Conservation (phyloP, 352 stramenopile species). For the Phytophthora niederhauseri region DNA sequence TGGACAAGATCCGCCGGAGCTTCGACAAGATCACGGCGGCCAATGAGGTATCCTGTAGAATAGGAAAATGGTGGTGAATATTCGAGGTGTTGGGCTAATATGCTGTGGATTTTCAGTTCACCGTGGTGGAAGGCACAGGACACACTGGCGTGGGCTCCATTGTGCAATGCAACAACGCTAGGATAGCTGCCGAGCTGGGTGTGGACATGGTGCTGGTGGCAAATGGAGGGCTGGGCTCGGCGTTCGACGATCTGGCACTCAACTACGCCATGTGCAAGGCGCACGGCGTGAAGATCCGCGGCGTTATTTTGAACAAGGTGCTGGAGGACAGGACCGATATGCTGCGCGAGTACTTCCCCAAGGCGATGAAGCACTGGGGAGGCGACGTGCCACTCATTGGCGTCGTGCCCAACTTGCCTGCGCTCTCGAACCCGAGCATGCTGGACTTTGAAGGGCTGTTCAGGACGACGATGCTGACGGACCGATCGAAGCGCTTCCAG, state of each 20-base stretch:
- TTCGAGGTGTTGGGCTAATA: not conserved
- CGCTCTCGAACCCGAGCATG: conserved; percentile 84
- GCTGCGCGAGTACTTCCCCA: conserved; percentile 88
- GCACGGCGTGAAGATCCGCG: conserved; percentile 93
- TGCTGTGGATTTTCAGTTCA: conserved; percentile 51
- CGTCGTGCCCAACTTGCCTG: conserved; percentile 81
- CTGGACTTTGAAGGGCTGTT: conserved; percentile 92
- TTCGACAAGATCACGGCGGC: conserved; percentile 64
- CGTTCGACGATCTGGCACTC: conserved; percentile 94
- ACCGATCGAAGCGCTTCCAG: conserved; percentile 62
- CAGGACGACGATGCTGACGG: conserved; percentile 65
- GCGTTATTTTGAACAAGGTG: conserved; percentile 98
- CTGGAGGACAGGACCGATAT: conserved; percentile 80
- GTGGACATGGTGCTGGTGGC: conserved; percentile 96
- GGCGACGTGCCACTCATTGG: conserved; percentile 76
- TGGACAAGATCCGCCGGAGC: conserved; percentile 70
- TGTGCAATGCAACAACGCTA: conserved; percentile 96
- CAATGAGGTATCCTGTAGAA: conserved; percentile 57
- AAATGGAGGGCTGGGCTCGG: conserved; percentile 95
- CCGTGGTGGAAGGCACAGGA: conserved; percentile 83
- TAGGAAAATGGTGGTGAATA: not conserved
- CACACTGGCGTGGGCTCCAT: conserved; percentile 97
- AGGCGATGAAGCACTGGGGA: conserved; percentile 78
- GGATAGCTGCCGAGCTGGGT: conserved; percentile 92
- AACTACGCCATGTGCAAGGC: conserved; percentile 94